phyloP scores from a whole-genome alignment of 768 basidiomycete genomes.

The Phaffia australis region DNA sequence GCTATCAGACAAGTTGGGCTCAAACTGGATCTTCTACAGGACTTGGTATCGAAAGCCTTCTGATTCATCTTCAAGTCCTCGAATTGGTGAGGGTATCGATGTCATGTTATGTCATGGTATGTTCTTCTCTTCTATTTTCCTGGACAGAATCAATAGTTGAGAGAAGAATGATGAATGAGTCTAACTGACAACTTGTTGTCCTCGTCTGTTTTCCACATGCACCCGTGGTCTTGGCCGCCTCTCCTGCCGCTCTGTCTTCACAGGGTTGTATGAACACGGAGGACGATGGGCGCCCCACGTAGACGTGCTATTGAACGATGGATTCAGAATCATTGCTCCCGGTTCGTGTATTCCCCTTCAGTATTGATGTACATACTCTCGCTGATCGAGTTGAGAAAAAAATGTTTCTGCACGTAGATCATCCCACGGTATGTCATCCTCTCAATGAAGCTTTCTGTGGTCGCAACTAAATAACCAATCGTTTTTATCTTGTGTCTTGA shows the following conservation, averaged over 20 bases:
- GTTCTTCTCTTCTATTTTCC: conserved; percentile 19
- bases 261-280: conserved; percentile 12
- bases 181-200: too few species aligned
- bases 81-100: conserved; percentile 36
- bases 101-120: conserved; percentile 39
- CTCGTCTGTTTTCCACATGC: too few species aligned
- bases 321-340: conserved; percentile 39
- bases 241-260: too few species aligned
- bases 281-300: conserved; percentile 37
- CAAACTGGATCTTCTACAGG: conserved; percentile 39
- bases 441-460: background rate
- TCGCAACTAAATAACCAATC: background rate
- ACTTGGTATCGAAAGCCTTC: conserved; percentile 30
- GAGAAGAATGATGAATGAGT: conserved; percentile 28
- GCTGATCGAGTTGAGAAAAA: background rate
- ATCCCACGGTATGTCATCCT: conserved; percentile 36
- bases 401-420: conserved; percentile 27
- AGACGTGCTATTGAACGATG: conserved; percentile 34
- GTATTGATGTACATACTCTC: too few species aligned
- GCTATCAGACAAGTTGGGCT: conserved; percentile 31
- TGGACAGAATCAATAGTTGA: background rate
- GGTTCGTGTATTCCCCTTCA: background rate
- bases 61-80: conserved; percentile 26
- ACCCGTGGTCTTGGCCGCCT: too few species aligned
- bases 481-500: background rate